Evolutionary conservation across 2,329 filamentous ascomycete genomes (phyloP), one percentile per base, ranked within the genome.

Genomic region (Ophiostoma sp.): DNA sequence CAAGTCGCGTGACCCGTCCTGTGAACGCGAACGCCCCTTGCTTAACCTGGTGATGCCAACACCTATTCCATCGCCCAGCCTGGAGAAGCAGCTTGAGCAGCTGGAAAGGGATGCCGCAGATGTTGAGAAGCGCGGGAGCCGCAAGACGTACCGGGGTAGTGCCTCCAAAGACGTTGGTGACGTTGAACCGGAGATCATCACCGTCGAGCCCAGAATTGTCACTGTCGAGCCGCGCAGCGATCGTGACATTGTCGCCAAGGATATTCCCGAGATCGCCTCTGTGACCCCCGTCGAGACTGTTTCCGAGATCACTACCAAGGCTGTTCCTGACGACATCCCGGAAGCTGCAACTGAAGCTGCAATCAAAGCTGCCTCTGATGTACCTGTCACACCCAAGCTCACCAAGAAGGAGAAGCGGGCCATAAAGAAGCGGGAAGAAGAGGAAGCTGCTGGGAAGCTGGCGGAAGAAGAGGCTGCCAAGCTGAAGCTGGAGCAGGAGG

Each of bases 11-110:
- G 84, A 87, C 69, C 81, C 83, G 64, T 85, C 83, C 18, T 82
- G 81, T 68, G 83, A 85, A 74, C 79, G 84, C 65, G 80, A 85
- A 65, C 78, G 87, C 4, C 87, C 87, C 0, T 74, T 87, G 69
- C 76, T 89, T 42, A 88, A 87, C 72, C 75, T 89, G 60, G 83
- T 89, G 65, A 80, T 81, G 49, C 87, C 87, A 18, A 89, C 87
- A 1, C 87, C 87, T 8, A 73, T 76, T 7, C 78, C 81, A 9
- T 84, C 85, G 0, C 86, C 86, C 0, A 74, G 75, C 16, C 79
- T 78, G 3, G 81, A 83, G 71, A 79, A 79, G 71, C 79, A 79
- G 71, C 73, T 70, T 63, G 70, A 71, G 4, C 44, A 65, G 49
- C 49, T 67, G 4, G 69, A 69, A 47, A n/a, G 66, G 5, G 18